Evolutionary conservation across 805 yeast species (phyloP).

Genomic region (Candida nanaspora): DNA sequence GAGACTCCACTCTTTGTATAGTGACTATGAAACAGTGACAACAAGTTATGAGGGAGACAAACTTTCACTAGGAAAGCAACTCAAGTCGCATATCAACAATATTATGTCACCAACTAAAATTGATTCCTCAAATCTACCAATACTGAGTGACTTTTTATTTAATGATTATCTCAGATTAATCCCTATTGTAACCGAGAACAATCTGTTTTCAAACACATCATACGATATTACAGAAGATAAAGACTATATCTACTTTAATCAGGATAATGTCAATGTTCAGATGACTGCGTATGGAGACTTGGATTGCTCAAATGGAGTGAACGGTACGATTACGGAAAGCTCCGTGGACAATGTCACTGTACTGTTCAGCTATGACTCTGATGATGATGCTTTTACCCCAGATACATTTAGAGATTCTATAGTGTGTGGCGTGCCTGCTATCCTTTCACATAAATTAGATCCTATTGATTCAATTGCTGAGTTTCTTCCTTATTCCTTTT

Average conservation of each 20-base stretch:
- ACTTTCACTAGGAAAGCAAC: background rate
- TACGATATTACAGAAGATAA: slow-evolving; percentile 20
- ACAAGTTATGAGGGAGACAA: slow-evolving; percentile 4
- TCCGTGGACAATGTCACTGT: background rate
- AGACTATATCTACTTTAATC: slow-evolving; percentile 1
- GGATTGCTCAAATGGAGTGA: slow-evolving; percentile 3
- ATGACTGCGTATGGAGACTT: background rate
- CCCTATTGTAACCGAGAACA: slow-evolving; percentile 25
- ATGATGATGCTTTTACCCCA: slow-evolving; percentile 29
- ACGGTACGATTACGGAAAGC: background rate
- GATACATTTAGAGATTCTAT: slow-evolving; percentile 31
- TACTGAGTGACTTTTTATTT: slow-evolving; percentile 27
- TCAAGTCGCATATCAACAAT: background rate
- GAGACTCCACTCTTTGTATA: slow-evolving; percentile 23
- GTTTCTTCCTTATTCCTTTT: slow-evolving; percentile 33
- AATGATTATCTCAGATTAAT: slow-evolving; percentile 27
- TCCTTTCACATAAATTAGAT: slow-evolving; percentile 36
- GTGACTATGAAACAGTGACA: slow-evolving; percentile 6
- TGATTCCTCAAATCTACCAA: slow-evolving; percentile 25
- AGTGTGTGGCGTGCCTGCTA: slow-evolving; percentile 60
- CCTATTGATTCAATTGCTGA: slow-evolving; percentile 21
- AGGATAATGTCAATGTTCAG: background rate
- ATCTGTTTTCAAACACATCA: slow-evolving; percentile 21
- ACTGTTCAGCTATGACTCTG: slow-evolving; percentile 30
- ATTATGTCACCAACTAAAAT: background rate